Evolutionary conservation across 345 rosid species (phyloP).

Genomic region (Arabis alpina): DNA sequence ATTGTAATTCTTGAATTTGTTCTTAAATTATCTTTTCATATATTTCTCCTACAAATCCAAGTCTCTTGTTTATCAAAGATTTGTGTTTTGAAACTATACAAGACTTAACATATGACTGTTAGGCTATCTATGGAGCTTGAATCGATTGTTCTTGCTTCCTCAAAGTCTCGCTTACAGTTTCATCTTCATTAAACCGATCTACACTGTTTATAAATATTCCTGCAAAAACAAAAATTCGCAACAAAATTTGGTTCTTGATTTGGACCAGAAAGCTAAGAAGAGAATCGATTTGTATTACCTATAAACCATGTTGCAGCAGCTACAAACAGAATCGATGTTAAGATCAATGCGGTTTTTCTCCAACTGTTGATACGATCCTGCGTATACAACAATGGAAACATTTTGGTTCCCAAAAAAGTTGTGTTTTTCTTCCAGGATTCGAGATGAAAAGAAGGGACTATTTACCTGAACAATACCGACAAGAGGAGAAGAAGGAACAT

Average conservation of each 20-base stretch:
- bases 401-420: not conserved
- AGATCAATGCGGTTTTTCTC: slow-evolving; percentile 72
- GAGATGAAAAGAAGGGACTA: slow-evolving; percentile 28
- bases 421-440: not conserved
- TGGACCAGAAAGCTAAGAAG: not conserved
- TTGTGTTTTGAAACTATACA: slow-evolving; percentile 11
- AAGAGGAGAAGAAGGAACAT: slow-evolving; percentile 96
- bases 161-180: not conserved
- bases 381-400: slow-evolving; percentile 9
- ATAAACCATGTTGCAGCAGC: slow-evolving; percentile 85
- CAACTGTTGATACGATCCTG: slow-evolving; percentile 74
- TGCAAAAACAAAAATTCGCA: slow-evolving; percentile 32
- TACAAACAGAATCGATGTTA: slow-evolving; percentile 72
- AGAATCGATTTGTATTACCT: slow-evolving; percentile 49
- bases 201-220: slow-evolving; percentile 72
- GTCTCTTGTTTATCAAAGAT: not conserved
- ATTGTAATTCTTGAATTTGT: too few relatives aligned
- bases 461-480: slow-evolving; percentile 85
- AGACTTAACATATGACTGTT: not conserved
- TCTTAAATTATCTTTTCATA: too few relatives aligned
- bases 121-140: not conserved
- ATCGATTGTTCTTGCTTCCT: slow-evolving; percentile 22
- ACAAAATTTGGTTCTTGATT: slow-evolving; percentile 7
- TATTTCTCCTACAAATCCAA: too few relatives aligned
- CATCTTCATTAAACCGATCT: slow-evolving; percentile 63